Evolutionary conservation across 202 grass and related monocot genomes (phyloP), one percentile per base, ranked within the genome.

Genomic region (Elaeis oleifera): DNA sequence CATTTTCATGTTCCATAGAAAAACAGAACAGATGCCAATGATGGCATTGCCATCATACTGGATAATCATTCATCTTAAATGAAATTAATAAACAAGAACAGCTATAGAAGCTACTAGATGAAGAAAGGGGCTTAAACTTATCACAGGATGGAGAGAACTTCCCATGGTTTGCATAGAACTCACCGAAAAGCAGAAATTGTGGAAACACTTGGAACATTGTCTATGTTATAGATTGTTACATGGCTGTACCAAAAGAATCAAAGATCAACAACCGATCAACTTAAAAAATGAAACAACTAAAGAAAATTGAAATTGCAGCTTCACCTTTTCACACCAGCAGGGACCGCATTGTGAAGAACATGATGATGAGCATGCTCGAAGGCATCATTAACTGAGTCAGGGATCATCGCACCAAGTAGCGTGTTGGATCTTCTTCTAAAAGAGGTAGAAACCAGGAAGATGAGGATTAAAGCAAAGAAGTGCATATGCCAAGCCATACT

Each of bases 291-390:
- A 68, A 24, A 56, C 26, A 1, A 22, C 32, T 72, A 71, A 67
- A 27, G 60, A 22, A 19, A 20, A 44, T 32, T 58, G 9, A 54
- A 49, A 63, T 25, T 57, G 74, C 49, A 62, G 63, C 52, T 74
- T 24, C 5, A 97, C 92, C 92, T 97, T 80, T 75, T 92, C 68
- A 79, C 79, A 73, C 79, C 68, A 50, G 82, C 61, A 4, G 84
- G 78, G 68, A 85, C 78, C 52, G 83, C 76, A 60, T 78, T 86
- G 64, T 92, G 92, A 64, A 97, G 81, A 78, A 97, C 77, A 51
- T 97, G 92, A 84, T 97, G 92, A 81, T 86, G 83, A 62, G 88
- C 66, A 77, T 89, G 84, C 36, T 97, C 92, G 61, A 91, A 86
- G 65, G 88, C 88, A 54, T 89, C 84, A 31, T 71, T 78, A 68